These are phyloP conservation scores for Calonectria pteridis DNA, from an alignment of 2,329 filamentous ascomycete genomes.

Conservation along the genomic window DNA sequence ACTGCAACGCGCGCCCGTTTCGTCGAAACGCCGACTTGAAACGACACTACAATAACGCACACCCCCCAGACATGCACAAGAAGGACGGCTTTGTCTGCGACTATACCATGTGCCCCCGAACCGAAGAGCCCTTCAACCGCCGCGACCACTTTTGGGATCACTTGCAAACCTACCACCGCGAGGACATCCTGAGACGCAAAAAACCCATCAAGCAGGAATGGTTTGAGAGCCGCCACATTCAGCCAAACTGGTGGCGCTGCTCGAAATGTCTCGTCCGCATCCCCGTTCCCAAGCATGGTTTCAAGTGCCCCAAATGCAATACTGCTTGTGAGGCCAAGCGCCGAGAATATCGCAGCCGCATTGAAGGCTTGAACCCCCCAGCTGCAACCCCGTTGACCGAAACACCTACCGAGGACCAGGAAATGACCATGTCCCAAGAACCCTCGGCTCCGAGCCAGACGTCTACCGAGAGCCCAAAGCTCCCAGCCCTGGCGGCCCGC, in stretches of 20 bases:
- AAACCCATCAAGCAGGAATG: constrained; percentile 51
- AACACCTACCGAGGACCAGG: not conserved
- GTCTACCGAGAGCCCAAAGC: not conserved
- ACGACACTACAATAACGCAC: constrained; percentile 64
- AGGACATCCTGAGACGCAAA: constrained; percentile 64
- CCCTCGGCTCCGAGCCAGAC: not conserved
- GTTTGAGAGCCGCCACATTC: constrained; percentile 54
- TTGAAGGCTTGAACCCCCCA: not conserved
- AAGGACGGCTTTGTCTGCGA: constrained; percentile 64
- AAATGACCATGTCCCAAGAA: not conserved
- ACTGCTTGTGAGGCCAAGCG: not conserved
- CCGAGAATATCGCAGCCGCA: not conserved
- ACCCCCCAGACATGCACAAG: constrained; percentile 52
- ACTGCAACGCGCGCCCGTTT: constrained; percentile 61
- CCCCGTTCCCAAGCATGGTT: constrained; percentile 53
- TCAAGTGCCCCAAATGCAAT: constrained; percentile 60
- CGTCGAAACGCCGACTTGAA: constrained; percentile 66
- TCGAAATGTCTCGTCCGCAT: constrained; percentile 63
- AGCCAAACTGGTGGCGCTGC: constrained; percentile 66
- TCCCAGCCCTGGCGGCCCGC: not conserved
- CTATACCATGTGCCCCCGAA: constrained; percentile 62
- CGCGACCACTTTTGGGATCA: constrained; percentile 70
- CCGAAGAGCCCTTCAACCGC: constrained; percentile 61
- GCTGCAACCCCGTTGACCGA: not conserved
- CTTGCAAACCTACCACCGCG: constrained; percentile 66